Evolutionary conservation across 768 basidiomycete genomes (phyloP), one percentile per base, ranked within the genome.

Genomic region (Auricularia sp.): DNA sequence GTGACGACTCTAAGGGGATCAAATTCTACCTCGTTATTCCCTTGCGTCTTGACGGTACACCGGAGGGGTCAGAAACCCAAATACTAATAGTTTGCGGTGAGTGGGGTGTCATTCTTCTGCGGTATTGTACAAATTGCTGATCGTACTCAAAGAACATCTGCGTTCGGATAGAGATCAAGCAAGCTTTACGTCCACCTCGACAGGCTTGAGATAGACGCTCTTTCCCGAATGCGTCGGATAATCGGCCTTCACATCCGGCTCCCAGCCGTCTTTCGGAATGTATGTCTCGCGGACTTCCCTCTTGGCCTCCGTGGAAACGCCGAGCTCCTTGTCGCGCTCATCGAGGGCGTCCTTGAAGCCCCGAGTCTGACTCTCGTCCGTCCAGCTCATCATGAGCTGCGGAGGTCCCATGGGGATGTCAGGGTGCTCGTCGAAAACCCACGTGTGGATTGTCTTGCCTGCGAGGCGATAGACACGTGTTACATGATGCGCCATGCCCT

Each of bases 331-430:
- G 62, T 80, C 79, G 29, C 77, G 68, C 63, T 70, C 66, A 54
- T 70, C 66, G 62, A 82, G 54, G 24, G 73, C 54, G 35, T 71
- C 66, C 21, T 21, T 1, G 47, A 51, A 51, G 6, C 21, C 47
- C 11, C 21, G 18, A 64, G 71, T 62, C 56, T 80, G 77, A 5
- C 71, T 72, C 61, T 79, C 76, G 1, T 63, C 69, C 10, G 78
- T 79, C 68, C 76, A 78, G 24, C 77, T 72, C 75, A 80, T 78
- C 82, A 82, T 81, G 58, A 82, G 73, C 45, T 75, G 71, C 2
- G 81, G 82, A 1, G 78, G 80, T 18, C 80, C 81, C 51, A 83
- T 70, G 2, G 78, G 79, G 33, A 79, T 64, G 42, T 79, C 77
- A 0, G 79, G 76, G 65, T 77, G 65, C 37, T 71, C 72, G 66